A percentile compares a stretch with the other conserved stretches of the same genome.
These are phyloP conservation scores for Wolfiporia cocos DNA, from an alignment of 1,284 basidiomycete species.

Conservation along the genomic window DNA sequence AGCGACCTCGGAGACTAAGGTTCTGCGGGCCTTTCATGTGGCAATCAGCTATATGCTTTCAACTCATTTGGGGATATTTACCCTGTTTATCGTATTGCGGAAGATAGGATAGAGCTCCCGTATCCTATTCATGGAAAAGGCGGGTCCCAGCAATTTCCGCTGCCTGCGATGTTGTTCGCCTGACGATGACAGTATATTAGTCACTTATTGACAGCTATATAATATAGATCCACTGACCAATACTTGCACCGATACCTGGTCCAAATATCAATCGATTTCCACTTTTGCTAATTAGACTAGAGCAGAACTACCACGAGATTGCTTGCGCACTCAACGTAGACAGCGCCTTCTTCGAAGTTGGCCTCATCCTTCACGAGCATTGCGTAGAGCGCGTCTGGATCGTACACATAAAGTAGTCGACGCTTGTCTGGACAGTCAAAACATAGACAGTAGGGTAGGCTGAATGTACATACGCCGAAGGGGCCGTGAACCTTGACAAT, in stretches of 20 bases:
- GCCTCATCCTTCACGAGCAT: slow-evolving; percentile 10
- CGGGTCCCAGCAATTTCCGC: slow-evolving; percentile 13
- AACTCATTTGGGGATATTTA: no score
- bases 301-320: not conserved
- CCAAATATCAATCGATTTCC: slow-evolving; percentile 7
- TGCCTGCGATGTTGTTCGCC: slow-evolving; percentile 10
- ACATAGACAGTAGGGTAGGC: not conserved
- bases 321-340: slow-evolving; percentile 8
- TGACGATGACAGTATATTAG: not conserved
- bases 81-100: slow-evolving; percentile 5
- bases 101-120: slow-evolving; percentile 12
- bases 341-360: slow-evolving; percentile 11
- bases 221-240: slow-evolving; percentile 5
- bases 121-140: slow-evolving; percentile 13
- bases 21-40: slow-evolving; percentile 4
- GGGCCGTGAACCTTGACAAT: not conserved
- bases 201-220: not conserved
- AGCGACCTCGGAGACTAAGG: slow-evolving; percentile 14
- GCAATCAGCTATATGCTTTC: slow-evolving; percentile 6
- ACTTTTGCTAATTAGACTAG: not conserved
- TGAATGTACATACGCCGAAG: not conserved
- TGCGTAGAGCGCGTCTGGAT: slow-evolving; percentile 11
- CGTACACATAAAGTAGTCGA: slow-evolving; percentile 13
- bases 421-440: slow-evolving; percentile 1
- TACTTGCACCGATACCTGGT: slow-evolving; percentile 11